Conservation (phyloP, 495 filamentous ascomycete species). For the Letharia lupina region DNA sequence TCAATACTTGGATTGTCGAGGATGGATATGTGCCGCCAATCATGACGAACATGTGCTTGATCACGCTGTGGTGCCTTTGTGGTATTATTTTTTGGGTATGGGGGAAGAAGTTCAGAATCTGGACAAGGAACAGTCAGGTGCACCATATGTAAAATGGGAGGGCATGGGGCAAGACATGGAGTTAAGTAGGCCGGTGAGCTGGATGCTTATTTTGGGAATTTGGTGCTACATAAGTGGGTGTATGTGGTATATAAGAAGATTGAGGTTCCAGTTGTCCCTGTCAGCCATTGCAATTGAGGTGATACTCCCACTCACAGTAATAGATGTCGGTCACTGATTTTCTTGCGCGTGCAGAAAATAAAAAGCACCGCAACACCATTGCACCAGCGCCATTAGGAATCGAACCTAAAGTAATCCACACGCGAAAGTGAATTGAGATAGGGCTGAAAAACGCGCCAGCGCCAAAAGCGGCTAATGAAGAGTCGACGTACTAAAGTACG, state of each 20-base stretch:
- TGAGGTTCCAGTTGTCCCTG: not conserved
- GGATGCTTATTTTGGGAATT: not conserved
- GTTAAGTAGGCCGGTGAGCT: not conserved
- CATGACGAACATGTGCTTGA: constrained; percentile 48
- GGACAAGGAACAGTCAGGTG: constrained; percentile 46
- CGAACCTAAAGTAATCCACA: too few relatives aligned
- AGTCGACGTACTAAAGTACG: not conserved
- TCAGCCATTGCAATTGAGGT: not conserved
- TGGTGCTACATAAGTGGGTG: not conserved
- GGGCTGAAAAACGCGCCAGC: not conserved
- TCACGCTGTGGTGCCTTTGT: constrained; percentile 44
- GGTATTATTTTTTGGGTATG: constrained; percentile 48
- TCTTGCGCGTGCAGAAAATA: too few relatives aligned
- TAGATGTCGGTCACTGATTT: not conserved
- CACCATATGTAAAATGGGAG: constrained; percentile 40
- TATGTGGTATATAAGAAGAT: not conserved
- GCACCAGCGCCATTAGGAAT: too few relatives aligned
- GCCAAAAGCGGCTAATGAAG: not conserved
- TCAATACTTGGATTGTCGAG: constrained; percentile 34
- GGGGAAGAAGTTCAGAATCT: constrained; percentile 49
- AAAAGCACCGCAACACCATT: too few relatives aligned
- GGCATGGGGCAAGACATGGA: not conserved
- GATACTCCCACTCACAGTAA: not conserved
- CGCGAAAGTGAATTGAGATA: not conserved
- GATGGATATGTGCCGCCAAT: constrained; percentile 38